Conservation (phyloP, 116 monocot species). For the Papilionanthe hybrid region DNA sequence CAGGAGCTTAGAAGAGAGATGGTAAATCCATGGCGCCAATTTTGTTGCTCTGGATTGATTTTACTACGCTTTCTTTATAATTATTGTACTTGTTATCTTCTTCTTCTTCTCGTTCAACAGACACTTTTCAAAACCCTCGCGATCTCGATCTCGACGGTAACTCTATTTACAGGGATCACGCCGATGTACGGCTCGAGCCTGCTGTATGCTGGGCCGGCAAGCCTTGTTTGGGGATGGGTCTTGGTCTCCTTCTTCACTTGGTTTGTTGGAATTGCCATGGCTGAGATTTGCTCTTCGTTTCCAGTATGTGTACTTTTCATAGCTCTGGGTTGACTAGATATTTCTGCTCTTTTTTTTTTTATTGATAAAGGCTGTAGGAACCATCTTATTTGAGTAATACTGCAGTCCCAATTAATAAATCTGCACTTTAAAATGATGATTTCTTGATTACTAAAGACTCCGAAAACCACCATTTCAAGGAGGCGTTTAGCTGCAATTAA, state of each 20-base stretch:
- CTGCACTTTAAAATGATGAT: too few relatives aligned
- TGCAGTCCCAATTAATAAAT: too few relatives aligned
- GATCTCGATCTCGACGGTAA: conserved; percentile 72
- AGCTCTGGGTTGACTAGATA: neutral
- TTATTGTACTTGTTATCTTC: neutral
- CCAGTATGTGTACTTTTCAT: conserved; percentile 33
- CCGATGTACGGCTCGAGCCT: conserved; percentile 68
- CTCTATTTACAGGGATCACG: conserved; percentile 76
- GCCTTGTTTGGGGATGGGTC: conserved; percentile 74
- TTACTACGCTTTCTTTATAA: neutral
- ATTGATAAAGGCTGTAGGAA: too few relatives aligned
- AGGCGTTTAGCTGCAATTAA: too few relatives aligned
- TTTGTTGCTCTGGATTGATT: neutral
- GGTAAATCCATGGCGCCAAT: conserved; percentile 20
- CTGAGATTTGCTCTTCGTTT: conserved; percentile 79
- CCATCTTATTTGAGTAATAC: too few relatives aligned
- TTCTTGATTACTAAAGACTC: too few relatives aligned
- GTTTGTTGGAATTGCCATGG: conserved; percentile 83
- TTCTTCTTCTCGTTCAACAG: neutral
- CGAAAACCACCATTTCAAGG: too few relatives aligned
- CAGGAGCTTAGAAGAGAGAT: conserved; percentile 83
- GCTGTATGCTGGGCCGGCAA: conserved; percentile 58
- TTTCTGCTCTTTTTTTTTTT: too few relatives aligned
- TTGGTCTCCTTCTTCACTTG: conserved; percentile 86
- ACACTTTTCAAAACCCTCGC: conserved; percentile 58